Base-by-base conservation (phyloP, 176 grass and related monocot species). In the Hordeum marinum region DNA sequence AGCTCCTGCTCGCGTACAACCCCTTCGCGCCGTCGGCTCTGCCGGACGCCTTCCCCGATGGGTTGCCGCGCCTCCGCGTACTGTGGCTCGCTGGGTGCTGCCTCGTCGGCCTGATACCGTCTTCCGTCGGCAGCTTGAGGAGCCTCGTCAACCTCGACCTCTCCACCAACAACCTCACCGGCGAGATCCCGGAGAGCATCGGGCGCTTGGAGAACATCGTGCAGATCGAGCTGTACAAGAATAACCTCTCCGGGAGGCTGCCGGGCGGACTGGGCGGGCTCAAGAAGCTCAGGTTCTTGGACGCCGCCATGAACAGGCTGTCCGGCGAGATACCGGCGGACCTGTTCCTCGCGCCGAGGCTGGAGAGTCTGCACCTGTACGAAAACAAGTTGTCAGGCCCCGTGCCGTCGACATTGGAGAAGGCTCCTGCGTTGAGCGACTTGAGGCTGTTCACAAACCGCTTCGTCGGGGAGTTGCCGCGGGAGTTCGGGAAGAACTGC, bases 211-310 rank as follows among this genome's bases (percentile, higher is more conserved):
- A 90, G 4, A 85, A 31, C 42, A 76, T 66, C 14, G 75, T 90
- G 9, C 96, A 92, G 78, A 88, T 95, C 54, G 96, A 98, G 86
- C 93, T 98, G 21, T 98, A 95, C 91, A 73, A 37, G 3, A 98
- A 98, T 35, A 39, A n/a, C 0, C 89, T 95, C 67, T 46, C 83
- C 7, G 93, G 93, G 0, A 40, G 39, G 1, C 6, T 98, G 23
- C 96, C 96, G 1, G 12, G 12, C 0, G 96, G 91, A 39, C 36
- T 98, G 65, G 89, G 83, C 14, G 48, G 79, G n/a, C 96, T 98
- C 77, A 32, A 37, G 67, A 45, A 75, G 6, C 87, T 98, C 62
- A 80, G 77, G 8, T 84, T 79, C 80, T 73, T 98, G 3, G 96
- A 98, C 58, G 83, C 85, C 8, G 87, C 93, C 52, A 90, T 82